Conservation (phyloP, 768 basidiomycete species). For the Pleurotus platypus region DNA sequence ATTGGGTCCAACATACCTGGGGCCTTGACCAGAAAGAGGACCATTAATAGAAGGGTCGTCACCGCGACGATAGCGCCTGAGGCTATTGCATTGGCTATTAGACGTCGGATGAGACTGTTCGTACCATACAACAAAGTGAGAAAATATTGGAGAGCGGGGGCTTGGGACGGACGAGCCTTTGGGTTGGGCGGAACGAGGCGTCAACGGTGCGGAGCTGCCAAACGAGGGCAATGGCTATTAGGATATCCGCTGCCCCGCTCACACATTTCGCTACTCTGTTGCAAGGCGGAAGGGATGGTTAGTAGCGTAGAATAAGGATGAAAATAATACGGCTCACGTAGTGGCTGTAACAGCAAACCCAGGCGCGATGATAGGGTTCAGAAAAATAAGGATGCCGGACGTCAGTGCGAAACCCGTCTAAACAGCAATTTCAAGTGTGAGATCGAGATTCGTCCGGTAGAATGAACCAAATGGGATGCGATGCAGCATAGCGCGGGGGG, state of each 20-base stretch:
- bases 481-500: too few species aligned
- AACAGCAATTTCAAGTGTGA: too few species aligned
- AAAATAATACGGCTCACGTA: constrained; percentile 2
- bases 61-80: constrained; percentile 8
- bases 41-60: constrained; percentile 6
- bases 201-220: constrained; percentile 10
- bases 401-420: neutral
- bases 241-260: constrained; percentile 6
- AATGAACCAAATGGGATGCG: too few species aligned
- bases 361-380: neutral
- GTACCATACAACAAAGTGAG: neutral
- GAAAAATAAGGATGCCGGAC: neutral
- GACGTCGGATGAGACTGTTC: constrained; percentile 10
- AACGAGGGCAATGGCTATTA: constrained; percentile 9
- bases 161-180: neutral
- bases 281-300: too few species aligned
- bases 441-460: neutral
- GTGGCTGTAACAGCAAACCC: constrained; percentile 9
- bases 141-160: neutral
- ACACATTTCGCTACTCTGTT: constrained; percentile 4
- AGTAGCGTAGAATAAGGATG: too few species aligned
- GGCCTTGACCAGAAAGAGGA: neutral
- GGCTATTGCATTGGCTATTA: constrained; percentile 7
- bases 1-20: too few species aligned
- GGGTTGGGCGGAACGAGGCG: constrained; percentile 9